Conservation (phyloP, 1,284 basidiomycete species). For the Trametes polyzona region DNA sequence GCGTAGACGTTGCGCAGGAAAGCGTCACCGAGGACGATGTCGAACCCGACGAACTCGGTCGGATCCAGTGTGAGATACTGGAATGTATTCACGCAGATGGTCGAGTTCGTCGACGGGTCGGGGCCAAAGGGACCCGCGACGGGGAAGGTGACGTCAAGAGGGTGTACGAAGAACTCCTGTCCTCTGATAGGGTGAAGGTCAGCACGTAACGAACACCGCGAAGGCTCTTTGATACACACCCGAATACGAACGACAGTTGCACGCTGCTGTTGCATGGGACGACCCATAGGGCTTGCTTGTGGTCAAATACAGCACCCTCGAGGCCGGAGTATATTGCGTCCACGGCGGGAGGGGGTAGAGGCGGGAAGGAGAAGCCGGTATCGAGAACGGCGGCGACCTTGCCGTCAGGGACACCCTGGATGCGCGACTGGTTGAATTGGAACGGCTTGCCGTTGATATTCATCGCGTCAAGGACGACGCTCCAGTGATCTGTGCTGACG, state of each 20-base stretch:
- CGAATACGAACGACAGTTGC: conserved; percentile 31
- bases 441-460: conserved; percentile 34
- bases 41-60: conserved; percentile 29
- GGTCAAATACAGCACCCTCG: conserved; percentile 27
- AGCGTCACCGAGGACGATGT: conserved; percentile 42
- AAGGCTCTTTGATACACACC: conserved; percentile 29
- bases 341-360: conserved; percentile 30
- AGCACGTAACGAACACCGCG: neutral
- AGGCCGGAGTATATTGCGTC: conserved; percentile 37
- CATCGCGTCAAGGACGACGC: conserved; percentile 34
- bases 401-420: conserved; percentile 30
- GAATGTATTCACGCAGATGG: conserved; percentile 1
- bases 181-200: neutral
- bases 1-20: conserved; percentile 47
- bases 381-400: conserved; percentile 36
- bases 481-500: conserved; percentile 50
- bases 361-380: conserved; percentile 36
- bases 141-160: conserved; percentile 30
- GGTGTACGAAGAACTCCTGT: conserved; percentile 23
- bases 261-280: conserved; percentile 32
- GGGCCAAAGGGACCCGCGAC: neutral
- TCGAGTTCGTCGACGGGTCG: neutral
- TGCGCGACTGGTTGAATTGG: conserved; percentile 33
- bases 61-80: conserved; percentile 6
- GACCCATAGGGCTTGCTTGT: conserved; percentile 24